Evolutionary conservation across 345 rosid genomes (phyloP), one percentile per base, ranked within the genome.

Genomic region (Syzygium aromaticum): DNA sequence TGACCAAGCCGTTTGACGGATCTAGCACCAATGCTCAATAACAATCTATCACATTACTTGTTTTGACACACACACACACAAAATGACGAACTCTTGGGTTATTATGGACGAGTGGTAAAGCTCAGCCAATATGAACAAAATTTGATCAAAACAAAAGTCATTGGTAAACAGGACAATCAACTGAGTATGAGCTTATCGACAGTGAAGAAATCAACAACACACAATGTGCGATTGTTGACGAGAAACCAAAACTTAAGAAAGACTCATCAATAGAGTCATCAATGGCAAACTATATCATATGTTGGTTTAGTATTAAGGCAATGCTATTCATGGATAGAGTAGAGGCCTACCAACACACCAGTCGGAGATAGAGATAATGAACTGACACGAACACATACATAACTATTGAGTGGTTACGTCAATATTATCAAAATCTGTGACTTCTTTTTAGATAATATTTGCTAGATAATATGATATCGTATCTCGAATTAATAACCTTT

Each of bases 181-280:
- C 14, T 8, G 10, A 38, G 22, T 19, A 4, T 6, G 82, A 73
- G 82, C 82, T 38, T 10, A 73, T 73, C 27, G 2, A 10, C 3
- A 17, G 12, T 19, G 14, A 19, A 73, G 49, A 73, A 73, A 73
- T 38, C 49, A 1, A 5, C 13, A 33, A 17, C 11, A 33, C 80
- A 21, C 5, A 33, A 33, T 67, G 46, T 17, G 46, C 12, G 0
- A 0, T 17, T 30, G 33, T 67, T 0, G 1, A 8, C 23, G 5
- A 33, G 33, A 33, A 12, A 67, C 46, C 25, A 3, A 12, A 67
- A 67, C 23, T 73, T 33, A 40, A 9, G 82, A 73, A 19, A 73
- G 38, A 19, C 5, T 38, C 14, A 38, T 38, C 49, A 11, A 38
- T 8, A 21, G 9, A 38, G 12, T 19, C 49, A 73, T 73, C 23